Evolutionary conservation across 306 rosid genomes (phyloP).

Genomic region (Glycine tomentella): DNA sequence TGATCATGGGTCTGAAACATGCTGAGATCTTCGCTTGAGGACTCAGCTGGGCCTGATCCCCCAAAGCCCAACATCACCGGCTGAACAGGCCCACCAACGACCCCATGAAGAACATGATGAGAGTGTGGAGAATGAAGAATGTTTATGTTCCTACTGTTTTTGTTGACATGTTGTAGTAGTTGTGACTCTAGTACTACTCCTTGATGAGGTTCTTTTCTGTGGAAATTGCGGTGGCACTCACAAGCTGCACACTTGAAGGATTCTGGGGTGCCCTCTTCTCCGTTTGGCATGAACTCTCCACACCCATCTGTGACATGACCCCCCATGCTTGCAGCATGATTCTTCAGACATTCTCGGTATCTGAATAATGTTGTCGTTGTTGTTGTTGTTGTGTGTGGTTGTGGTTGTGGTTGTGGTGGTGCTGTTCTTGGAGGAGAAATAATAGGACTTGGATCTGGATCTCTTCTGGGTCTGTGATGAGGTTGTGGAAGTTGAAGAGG

Average conservation of each 20-base stretch:
- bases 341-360: conserved; percentile 82
- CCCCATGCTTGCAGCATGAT: conserved; percentile 86
- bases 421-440: conserved; percentile 28
- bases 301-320: conserved; percentile 83
- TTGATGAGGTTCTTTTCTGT: conserved; percentile 64
- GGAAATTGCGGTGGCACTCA: conserved; percentile 88
- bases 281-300: conserved; percentile 90
- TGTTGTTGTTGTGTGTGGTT: background rate
- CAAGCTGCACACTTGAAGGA: conserved; percentile 82
- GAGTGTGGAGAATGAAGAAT: conserved; percentile 37
- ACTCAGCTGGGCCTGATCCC: conserved; percentile 62
- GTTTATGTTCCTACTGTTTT: background rate
- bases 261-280: conserved; percentile 63
- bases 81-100: conserved; percentile 42
- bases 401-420: too few relatives aligned
- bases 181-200: conserved; percentile 26
- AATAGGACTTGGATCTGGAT: conserved; percentile 51
- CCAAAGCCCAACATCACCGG: conserved; percentile 80
- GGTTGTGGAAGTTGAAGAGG: conserved; percentile 41
- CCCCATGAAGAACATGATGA: background rate
- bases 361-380: conserved; percentile 41
- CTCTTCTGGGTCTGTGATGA: conserved; percentile 49
- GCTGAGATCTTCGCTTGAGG: conserved; percentile 85
- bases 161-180: conserved; percentile 29
- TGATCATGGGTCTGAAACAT: conserved; percentile 46